A percentile compares a stretch with the other conserved stretches of the same genome.
Conservation (phyloP, 2,329 filamentous ascomycete genomes). For the Diplodia intermedia region DNA sequence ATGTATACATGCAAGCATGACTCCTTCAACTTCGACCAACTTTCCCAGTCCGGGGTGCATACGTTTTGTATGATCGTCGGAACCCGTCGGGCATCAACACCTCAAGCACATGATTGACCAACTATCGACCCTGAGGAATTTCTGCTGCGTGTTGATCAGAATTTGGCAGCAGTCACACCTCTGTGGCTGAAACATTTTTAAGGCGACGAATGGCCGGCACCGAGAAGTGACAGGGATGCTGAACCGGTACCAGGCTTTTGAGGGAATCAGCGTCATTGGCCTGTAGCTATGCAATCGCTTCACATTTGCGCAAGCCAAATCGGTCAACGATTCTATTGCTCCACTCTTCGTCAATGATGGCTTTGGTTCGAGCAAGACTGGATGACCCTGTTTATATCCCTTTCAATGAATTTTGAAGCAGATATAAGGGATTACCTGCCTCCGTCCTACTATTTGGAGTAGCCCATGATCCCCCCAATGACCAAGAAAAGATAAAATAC, state of each 20-base stretch:
- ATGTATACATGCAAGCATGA: background rate
- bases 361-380: background rate
- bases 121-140: background rate
- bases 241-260: background rate
- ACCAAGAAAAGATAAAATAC: background rate
- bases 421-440: background rate
- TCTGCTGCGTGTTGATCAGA: background rate
- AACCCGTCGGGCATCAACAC: constrained; percentile 2
- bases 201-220: constrained; percentile 9
- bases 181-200: background rate
- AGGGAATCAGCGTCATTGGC: background rate
- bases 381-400: background rate
- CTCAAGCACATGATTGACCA: background rate
- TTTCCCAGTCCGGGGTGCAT: background rate
- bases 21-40: background rate
- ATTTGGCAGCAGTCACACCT: background rate
- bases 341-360: background rate
- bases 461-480: background rate
- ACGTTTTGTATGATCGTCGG: constrained; percentile 4
- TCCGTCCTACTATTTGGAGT: background rate
- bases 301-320: background rate
- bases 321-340: background rate
- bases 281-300: background rate
- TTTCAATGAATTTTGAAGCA: background rate
- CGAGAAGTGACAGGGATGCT: background rate